A percentile compares a stretch with the other conserved stretches of the same genome.
phyloP scores from a whole-genome alignment of 1,139 yeast genomes.

The Barnettozyma hawaiiensis region DNA sequence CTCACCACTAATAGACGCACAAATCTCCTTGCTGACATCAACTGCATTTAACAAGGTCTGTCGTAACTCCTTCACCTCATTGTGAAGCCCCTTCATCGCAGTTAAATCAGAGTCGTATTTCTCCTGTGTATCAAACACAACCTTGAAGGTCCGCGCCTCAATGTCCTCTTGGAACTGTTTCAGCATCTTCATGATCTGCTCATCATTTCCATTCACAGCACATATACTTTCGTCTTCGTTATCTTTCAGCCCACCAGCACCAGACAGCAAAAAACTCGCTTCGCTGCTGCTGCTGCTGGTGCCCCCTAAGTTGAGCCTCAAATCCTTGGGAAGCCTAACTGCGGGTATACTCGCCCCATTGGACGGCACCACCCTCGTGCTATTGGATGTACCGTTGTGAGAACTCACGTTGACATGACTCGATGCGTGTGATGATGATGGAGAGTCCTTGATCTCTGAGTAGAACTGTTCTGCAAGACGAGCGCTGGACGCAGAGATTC shows the following conservation, averaged over 20 bases:
- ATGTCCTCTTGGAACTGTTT: background rate
- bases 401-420: background rate
- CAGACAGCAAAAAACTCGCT: too few relatives aligned
- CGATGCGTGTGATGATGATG: background rate
- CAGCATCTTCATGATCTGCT: background rate
- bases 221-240: too few relatives aligned
- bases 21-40: background rate
- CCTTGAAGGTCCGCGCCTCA: constrained; percentile 1
- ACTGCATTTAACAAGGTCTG: background rate
- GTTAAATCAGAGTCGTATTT: background rate
- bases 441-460: constrained; percentile 1
- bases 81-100: background rate
- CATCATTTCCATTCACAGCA: background rate
- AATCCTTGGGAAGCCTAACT: background rate
- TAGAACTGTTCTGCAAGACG: constrained; percentile 3
- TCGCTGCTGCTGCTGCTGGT: background rate
- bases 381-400: too few relatives aligned
- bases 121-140: constrained; percentile 2
- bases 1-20: background rate
- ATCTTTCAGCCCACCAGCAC: background rate
- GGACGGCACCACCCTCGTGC: background rate
- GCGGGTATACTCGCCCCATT: background rate
- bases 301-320: background rate
- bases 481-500: background rate
- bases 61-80: background rate